Base-by-base conservation (phyloP, 768 basidiomycete genomes). In the Butyriboletus loyo region DNA sequence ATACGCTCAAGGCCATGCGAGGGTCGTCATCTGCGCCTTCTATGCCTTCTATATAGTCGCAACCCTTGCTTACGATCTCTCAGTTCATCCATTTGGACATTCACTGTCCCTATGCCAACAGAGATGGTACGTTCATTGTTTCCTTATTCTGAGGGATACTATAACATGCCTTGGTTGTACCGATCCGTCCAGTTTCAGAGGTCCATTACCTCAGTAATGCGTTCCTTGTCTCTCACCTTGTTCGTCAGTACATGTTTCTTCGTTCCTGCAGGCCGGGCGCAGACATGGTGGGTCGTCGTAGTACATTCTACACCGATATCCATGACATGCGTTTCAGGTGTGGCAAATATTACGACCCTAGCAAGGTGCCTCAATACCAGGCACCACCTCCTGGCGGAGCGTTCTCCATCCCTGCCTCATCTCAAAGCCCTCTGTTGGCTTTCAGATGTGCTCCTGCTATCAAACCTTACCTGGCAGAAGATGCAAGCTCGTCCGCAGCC, bases 371-470 rank as follows among this genome's bases (percentile, higher is more conserved):
- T 41, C 65, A 56, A 50, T 15, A 3, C 24, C 10, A 36, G 5
- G 63, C 79, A 17, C 72, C 73, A 22, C 72, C 75, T 35, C 80
- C 81, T 53, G 82, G 79, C 4, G 79, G 81, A 39, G 62, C 70
- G 47, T 82, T 81, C 54, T 67, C 73, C 7, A 51, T 69, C 15
- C 77, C 78, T 13, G 65, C 59, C 5, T 53, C 61, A 4, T 75
- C 74, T 17, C 53, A 69, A 19, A 66, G 42, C 5, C 76, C 81
- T 28, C 72, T 83, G 13, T 67, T 85, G 27, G 79, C 82, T 17
- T 66, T 85, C 27, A 77, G 82, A 48, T 85, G 84, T 56, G 73
- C 75, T 0, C 83, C 81, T 30, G 80, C 81, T 1, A 74, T 83
- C 44, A 73, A 75, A 27, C 84, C 84, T 2, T 85, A 82, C 61